A percentile compares a stretch with the other conserved stretches of the same genome.
phyloP scores from a whole-genome alignment of 2,329 filamentous ascomycete genomes.

The Bipolaris gigantea region DNA sequence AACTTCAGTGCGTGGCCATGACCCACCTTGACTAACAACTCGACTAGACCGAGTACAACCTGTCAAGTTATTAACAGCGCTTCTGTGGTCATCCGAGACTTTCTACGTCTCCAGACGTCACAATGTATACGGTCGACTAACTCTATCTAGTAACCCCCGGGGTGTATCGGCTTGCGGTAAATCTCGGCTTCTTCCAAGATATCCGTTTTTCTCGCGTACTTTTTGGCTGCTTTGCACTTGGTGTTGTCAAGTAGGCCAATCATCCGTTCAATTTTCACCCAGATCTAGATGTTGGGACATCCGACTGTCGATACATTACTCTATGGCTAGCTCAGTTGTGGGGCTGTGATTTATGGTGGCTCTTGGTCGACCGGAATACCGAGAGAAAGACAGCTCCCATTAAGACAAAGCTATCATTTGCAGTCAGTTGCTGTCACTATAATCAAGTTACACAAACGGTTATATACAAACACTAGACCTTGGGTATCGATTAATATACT shows the following conservation, averaged over 20 bases:
- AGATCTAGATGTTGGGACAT: neutral
- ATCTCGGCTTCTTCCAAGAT: slow-evolving; percentile 14
- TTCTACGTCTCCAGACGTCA: neutral
- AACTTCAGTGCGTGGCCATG: neutral
- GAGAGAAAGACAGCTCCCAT: too few relatives aligned
- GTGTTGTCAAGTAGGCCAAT: neutral
- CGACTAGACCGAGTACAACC: neutral
- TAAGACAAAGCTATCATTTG: too few relatives aligned
- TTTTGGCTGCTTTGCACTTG: neutral
- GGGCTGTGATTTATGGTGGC: neutral
- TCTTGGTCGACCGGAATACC: too few relatives aligned
- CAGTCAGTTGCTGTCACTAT: too few relatives aligned
- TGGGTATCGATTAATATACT: too few relatives aligned
- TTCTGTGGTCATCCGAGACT: slow-evolving; percentile 6
- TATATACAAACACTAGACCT: too few relatives aligned
- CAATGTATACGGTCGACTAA: neutral
- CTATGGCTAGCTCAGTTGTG: neutral
- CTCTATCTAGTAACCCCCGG: slow-evolving; percentile 2
- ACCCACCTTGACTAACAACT: slow-evolving; percentile 2
- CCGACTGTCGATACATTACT: neutral
- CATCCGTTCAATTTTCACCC: slow-evolving; percentile 1
- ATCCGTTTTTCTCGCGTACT: slow-evolving; percentile 8
- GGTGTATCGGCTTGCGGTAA: slow-evolving; percentile 7
- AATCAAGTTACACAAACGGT: too few relatives aligned
- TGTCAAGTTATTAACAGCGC: slow-evolving; percentile 4